Conservation (phyloP, 495 filamentous ascomycete genomes). For the Aspergillus incahuasiensis region DNA sequence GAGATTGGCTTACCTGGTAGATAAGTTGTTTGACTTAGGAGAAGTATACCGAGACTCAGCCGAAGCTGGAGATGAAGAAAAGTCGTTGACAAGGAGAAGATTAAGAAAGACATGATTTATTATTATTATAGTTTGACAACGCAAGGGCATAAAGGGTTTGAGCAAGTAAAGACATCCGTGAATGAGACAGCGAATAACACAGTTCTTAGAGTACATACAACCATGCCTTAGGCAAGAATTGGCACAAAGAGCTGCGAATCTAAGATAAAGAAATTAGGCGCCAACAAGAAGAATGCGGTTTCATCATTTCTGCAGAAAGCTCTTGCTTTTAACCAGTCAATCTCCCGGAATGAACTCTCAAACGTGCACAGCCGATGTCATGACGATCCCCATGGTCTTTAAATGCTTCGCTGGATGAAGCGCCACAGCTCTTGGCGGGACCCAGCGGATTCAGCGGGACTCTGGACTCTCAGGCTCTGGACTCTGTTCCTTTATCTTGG, state of each 20-base stretch:
- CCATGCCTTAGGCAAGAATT: not conserved
- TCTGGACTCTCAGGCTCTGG: no score
- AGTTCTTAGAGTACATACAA: not conserved
- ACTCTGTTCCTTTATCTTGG: not conserved
- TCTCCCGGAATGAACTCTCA: not conserved
- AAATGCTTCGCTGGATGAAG: not conserved
- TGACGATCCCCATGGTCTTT: not conserved
- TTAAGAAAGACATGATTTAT: not conserved
- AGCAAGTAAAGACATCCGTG: not conserved
- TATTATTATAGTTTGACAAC: not conserved
- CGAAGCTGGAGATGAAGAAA: not conserved
- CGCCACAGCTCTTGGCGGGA: conserved; percentile 4
- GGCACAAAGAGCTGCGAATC: not conserved
- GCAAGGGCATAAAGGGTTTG: not conserved
- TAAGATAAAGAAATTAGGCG: not conserved
- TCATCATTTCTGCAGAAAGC: not conserved
- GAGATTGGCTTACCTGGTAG: not conserved
- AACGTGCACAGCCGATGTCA: not conserved
- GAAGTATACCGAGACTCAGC: not conserved
- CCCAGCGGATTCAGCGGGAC: not conserved
- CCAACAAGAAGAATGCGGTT: not conserved
- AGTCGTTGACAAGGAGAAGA: not conserved
- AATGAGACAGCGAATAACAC: not conserved
- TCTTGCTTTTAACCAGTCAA: not conserved
- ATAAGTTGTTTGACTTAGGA: not conserved